Evolutionary conservation across 179 eudicot species (phyloP).

Genomic region (Gypsophila paniculata): DNA sequence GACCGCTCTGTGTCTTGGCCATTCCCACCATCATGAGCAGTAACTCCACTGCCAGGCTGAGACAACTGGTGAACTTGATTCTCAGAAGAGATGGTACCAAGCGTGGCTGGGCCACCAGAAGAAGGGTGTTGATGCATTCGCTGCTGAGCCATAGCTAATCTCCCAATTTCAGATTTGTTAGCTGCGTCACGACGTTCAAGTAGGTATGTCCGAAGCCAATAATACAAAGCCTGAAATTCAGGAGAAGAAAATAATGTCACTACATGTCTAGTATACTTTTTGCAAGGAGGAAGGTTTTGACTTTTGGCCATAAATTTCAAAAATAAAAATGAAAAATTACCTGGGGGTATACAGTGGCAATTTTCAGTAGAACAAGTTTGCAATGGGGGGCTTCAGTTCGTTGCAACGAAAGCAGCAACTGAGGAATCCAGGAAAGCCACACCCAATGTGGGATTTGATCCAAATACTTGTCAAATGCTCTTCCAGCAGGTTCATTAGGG

Average conservation of each 20-base stretch:
- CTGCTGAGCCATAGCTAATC: slow-evolving; percentile 93
- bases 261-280: background rate
- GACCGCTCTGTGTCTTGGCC: slow-evolving; percentile 79
- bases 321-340: slow-evolving; percentile 30
- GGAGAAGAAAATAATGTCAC: background rate
- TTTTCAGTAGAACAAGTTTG: slow-evolving; percentile 83
- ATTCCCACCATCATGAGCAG: slow-evolving; percentile 67
- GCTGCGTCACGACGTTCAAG: slow-evolving; percentile 99
- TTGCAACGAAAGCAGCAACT: slow-evolving; percentile 87
- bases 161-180: slow-evolving; percentile 81
- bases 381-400: slow-evolving; percentile 91
- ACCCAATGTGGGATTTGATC: slow-evolving; percentile 97
- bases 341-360: slow-evolving; percentile 96
- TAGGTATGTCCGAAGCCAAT: slow-evolving; percentile 95
- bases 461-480: slow-evolving; percentile 88
- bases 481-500: slow-evolving; percentile 86
- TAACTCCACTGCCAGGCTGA: slow-evolving; percentile 48
- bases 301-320: background rate
- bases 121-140: slow-evolving; percentile 85
- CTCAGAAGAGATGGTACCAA: slow-evolving; percentile 54
- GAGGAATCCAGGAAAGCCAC: slow-evolving; percentile 99
- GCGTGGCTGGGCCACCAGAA: slow-evolving; percentile 44
- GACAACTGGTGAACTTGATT: slow-evolving; percentile 67
- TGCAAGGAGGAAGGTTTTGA: background rate
- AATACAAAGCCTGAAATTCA: slow-evolving; percentile 79